Evolutionary conservation across 179 eudicot species (phyloP).

Genomic region (Spinacia oleracea): DNA sequence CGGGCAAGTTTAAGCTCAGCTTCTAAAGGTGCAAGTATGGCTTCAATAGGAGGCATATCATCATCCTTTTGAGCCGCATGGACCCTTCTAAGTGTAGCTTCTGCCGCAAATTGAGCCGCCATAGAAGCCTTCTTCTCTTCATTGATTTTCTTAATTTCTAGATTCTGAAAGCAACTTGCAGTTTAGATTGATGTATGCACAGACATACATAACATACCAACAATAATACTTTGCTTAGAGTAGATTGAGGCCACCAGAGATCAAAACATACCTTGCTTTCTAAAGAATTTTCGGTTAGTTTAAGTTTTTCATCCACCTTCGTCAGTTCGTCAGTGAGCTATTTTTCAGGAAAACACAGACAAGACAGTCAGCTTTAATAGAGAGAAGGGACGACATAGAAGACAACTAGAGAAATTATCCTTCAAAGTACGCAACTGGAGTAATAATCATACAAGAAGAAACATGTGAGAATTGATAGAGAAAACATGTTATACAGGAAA

Average conservation of each 20-base stretch:
- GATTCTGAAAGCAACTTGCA: constrained; percentile 57
- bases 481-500: not conserved
- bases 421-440: not conserved
- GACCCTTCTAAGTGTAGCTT: constrained; percentile 93
- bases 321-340: constrained; percentile 88
- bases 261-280: constrained; percentile 70
- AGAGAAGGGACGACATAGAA: constrained; percentile 7
- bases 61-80: constrained; percentile 98
- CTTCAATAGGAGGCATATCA: constrained; percentile 98
- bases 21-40: constrained; percentile 91
- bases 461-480: not conserved
- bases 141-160: constrained; percentile 86
- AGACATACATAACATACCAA: constrained; percentile 9
- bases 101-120: constrained; percentile 99
- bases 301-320: constrained; percentile 82
- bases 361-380: constrained; percentile 22
- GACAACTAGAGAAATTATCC: not conserved
- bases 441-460: not conserved
- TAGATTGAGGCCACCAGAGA: constrained; percentile 16
- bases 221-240: not conserved
- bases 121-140: constrained; percentile 95
- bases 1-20: constrained; percentile 94
- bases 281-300: constrained; percentile 72
- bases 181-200: constrained; percentile 3
- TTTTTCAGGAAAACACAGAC: constrained; percentile 18